phyloP scores from a whole-genome alignment of 2,329 filamentous ascomycete species.

The Cordyceps tenuipes region DNA sequence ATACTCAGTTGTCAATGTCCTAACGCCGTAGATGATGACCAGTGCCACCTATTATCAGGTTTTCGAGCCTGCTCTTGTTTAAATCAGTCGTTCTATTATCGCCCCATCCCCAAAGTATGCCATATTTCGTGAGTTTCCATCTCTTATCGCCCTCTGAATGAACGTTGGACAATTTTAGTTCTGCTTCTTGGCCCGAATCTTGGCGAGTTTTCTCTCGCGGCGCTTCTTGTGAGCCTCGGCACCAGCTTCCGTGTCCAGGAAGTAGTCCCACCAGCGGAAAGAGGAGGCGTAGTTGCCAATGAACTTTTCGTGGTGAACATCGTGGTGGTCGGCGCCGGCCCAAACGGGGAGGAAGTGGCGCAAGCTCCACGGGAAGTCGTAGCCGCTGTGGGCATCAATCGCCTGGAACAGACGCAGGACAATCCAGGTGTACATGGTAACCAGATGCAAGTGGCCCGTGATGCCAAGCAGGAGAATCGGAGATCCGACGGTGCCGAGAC shows the following conservation, averaged over 20 bases:
- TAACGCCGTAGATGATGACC: constrained; percentile 9
- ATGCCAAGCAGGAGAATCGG: constrained; percentile 78
- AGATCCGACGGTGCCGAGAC: constrained; percentile 72
- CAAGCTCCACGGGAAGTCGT: constrained; percentile 96
- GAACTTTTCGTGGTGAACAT: constrained; percentile 96
- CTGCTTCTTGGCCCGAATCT: constrained; percentile 58
- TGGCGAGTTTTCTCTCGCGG: constrained; percentile 65
- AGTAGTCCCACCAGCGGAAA: constrained; percentile 98
- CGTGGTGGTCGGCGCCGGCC: constrained; percentile 95
- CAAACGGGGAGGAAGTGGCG: constrained; percentile 96
- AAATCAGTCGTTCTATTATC: constrained; percentile 7
- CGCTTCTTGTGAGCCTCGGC: constrained; percentile 78
- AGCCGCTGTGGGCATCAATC: constrained; percentile 94
- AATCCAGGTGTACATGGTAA: constrained; percentile 99
- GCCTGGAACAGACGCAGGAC: constrained; percentile 88
- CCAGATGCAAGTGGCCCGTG: constrained; percentile 81
- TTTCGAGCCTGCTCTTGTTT: not conserved
- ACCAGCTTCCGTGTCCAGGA: constrained; percentile 87
- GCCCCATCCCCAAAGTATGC: not conserved
- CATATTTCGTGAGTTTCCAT: not conserved
- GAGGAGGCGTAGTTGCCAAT: constrained; percentile 96
- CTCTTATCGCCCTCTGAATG: not conserved
- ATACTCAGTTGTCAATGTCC: constrained; percentile 10
- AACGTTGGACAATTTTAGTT: constrained; percentile 37
- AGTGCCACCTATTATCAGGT: not conserved